phyloP scores from a whole-genome alignment of 2,329 filamentous ascomycete genomes.

The Paecilomyces fulvus region DNA sequence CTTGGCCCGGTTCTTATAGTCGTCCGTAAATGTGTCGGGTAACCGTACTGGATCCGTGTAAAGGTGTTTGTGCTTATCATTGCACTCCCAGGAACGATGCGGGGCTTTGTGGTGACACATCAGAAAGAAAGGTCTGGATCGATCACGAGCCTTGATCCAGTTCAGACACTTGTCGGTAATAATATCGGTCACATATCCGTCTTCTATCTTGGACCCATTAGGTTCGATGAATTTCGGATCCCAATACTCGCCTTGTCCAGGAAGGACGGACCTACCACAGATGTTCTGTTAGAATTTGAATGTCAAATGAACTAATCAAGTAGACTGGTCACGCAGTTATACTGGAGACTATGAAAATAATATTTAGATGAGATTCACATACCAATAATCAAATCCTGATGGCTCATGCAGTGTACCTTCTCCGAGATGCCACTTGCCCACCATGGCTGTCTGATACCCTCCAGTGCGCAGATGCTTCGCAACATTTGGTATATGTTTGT shows the following conservation, averaged over 20 bases:
- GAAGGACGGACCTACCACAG: conserved; percentile 27
- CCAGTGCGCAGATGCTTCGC: conserved; percentile 42
- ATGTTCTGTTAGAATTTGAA: too few species aligned
- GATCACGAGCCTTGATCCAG: conserved; percentile 30
- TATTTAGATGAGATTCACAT: background rate
- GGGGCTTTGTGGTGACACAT: conserved; percentile 53
- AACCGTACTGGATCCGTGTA: conserved; percentile 41
- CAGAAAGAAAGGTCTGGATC: conserved; percentile 40
- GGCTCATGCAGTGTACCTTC: conserved; percentile 41
- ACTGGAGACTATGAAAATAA: too few species aligned
- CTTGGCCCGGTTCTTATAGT: conserved; percentile 47
- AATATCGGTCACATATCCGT: conserved; percentile 45
- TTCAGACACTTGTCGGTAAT: conserved; percentile 44
- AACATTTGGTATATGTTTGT: conserved; percentile 44
- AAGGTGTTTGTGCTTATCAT: conserved; percentile 41
- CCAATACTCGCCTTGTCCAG: conserved; percentile 46
- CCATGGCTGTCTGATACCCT: conserved; percentile 45
- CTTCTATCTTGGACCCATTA: conserved; percentile 19
- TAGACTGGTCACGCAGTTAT: background rate
- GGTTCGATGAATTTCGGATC: conserved; percentile 44
- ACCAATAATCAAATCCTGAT: conserved; percentile 46
- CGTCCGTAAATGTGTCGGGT: conserved; percentile 46
- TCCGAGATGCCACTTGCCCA: conserved; percentile 48
- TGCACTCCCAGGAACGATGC: conserved; percentile 45
- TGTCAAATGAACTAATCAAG: too few species aligned